Base-by-base conservation (phyloP, 805 yeast species). In the Wickerhamiella siamensis region DNA sequence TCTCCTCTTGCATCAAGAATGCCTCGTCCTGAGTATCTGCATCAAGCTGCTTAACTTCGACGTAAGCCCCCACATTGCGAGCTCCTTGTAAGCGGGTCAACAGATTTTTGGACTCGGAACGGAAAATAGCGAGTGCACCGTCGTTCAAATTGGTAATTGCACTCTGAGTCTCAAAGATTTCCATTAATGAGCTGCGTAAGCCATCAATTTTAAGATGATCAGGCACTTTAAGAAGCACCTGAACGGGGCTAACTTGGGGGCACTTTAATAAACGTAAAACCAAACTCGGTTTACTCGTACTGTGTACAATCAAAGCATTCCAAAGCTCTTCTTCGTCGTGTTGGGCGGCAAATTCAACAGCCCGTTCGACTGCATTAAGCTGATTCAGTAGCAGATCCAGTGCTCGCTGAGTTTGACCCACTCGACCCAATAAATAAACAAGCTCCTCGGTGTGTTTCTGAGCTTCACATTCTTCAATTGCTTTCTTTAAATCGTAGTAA, bases 391-490 rank as follows among this genome's bases (percentile, higher is more conserved):
- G 84, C 34, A 91, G 64, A 43, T 67, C 70, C 51, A 88, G 61
- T 0, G 97, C 97, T 46, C 74, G 71, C 46, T 70, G 70, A 43
- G 77, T 75, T 49, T 82, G 81, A 1, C 98, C 97, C 20, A 82
- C 77, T 51, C 75, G 74, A 4, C 94, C 93, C 46, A 83, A 68
- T 24, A 91, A 60, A 53, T 75, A 86, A 0, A 91, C 94, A 33
- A 86, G 65, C 53, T 88, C 97, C 33, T 78, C 74, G 33, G 67
- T 69, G 33, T 71, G 67, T 1, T 67, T 67, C 18, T 67, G 62
- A 9, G 56, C 44, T 45, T 76, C 75, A 52, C 94, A 83, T 1
- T 79, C 57, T 12, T 62, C 58, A n/a, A 87, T 72, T 0, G 95
- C 94, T 26, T 56, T 50, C 33, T 75, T 80, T 34, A 86, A 72